Evolutionary conservation across 768 basidiomycete genomes (phyloP).

Genomic region (Lyophyllum shimeji): DNA sequence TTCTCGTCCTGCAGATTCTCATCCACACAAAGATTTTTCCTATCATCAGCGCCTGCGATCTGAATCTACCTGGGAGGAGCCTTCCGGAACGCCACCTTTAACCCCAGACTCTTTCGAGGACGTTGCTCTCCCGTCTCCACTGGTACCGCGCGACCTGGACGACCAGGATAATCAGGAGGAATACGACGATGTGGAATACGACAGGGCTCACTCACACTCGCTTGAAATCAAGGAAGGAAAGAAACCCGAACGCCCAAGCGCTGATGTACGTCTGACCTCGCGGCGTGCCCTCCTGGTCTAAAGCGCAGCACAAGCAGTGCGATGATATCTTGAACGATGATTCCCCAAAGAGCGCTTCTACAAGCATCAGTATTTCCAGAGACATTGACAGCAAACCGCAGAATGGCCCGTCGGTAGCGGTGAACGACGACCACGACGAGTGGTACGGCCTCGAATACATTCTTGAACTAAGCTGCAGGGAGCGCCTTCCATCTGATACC

Average conservation of each 20-base stretch:
- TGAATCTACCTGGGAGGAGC: constrained; percentile 8
- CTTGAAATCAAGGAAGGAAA: constrained; percentile 39
- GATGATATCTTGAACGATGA: constrained; percentile 20
- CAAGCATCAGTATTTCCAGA: constrained; percentile 4
- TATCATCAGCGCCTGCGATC: constrained; percentile 1
- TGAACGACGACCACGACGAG: constrained; percentile 28
- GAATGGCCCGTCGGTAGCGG: background rate
- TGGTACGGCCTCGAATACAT: constrained; percentile 47
- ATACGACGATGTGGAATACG: constrained; percentile 9
- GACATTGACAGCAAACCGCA: constrained; percentile 1
- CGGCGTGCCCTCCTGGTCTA: constrained; percentile 7
- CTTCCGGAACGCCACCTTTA: constrained; percentile 23
- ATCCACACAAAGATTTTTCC: background rate
- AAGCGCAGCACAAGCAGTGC: constrained; percentile 1
- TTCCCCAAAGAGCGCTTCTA: background rate
- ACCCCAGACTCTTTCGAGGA: constrained; percentile 24
- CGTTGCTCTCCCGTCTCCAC: constrained; percentile 12
- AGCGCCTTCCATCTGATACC: constrained; percentile 31
- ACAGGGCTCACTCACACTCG: constrained; percentile 20
- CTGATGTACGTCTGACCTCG: constrained; percentile 19
- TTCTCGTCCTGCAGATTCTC: constrained; percentile 14
- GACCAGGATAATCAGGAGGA: constrained; percentile 16
- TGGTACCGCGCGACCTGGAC: constrained; percentile 1
- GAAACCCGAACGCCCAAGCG: constrained; percentile 29
- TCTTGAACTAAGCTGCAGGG: constrained; percentile 38